A percentile compares a stretch with the other conserved stretches of the same genome.
These are phyloP conservation scores for Diaporthe capsici DNA, from an alignment of 2,329 filamentous ascomycete genomes.

Conservation along the genomic window DNA sequence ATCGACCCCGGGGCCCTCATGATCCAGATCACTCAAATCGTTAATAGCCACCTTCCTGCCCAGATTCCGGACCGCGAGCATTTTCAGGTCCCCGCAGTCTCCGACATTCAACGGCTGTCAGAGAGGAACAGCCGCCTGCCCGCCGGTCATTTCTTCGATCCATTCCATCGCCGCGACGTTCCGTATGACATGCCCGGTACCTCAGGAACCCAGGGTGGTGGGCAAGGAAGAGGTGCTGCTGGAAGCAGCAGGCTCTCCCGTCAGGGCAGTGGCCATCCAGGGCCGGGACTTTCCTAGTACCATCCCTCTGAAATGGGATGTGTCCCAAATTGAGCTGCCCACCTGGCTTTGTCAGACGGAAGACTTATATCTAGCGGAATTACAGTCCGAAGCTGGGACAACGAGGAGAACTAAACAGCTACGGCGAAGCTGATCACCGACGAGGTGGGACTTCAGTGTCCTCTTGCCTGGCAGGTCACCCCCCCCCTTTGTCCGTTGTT, in stretches of 20 bases:
- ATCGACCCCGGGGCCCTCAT: neutral
- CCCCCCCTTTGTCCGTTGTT: neutral
- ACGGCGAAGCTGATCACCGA: neutral
- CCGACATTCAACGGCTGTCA: neutral
- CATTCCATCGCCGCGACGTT: neutral
- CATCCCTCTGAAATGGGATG: neutral
- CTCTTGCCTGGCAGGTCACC: neutral
- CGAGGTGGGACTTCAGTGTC: neutral
- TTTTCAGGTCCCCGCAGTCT: neutral
- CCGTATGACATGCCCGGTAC: neutral
- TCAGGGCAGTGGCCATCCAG: neutral
- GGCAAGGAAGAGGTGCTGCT: neutral
- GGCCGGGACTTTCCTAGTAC: neutral
- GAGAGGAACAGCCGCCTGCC: constrained; percentile 46
- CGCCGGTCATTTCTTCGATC: constrained; percentile 21
- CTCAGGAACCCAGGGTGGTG: neutral
- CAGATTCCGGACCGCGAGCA: neutral
- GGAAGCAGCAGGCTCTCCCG: neutral
- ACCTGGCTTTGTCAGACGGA: neutral
- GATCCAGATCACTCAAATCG: neutral
- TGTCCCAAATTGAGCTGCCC: neutral
- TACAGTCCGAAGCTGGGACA: neutral
- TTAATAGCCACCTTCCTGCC: neutral
- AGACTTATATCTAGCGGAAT: neutral
- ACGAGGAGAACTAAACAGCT: neutral